Evolutionary conservation across 805 yeast species (phyloP), one percentile per base, ranked within the genome.

Genomic region (Saturnispora sanitii): DNA sequence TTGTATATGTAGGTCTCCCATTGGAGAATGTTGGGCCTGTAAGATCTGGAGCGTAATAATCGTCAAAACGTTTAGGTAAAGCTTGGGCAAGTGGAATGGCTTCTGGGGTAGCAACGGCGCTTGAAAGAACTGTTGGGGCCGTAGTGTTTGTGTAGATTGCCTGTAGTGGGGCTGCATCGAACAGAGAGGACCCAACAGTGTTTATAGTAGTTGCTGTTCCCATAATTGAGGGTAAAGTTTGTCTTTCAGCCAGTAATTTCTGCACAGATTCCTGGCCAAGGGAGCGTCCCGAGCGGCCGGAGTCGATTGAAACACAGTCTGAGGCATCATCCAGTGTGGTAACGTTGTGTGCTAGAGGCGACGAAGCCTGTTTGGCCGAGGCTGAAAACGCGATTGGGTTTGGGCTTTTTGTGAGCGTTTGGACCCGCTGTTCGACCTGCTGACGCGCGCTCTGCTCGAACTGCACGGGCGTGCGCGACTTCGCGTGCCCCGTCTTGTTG

Each of bases 1-100:
- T 72, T 0, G 85, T 77, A 57, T 77, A 79, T 20, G 60, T 55
- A 11, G 84, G 85, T 33, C 86, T 62, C 0, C 82, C 81, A 46
- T 73, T 73, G 9, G 70, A 62, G 30, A 75, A 61, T 18, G 71
- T 66, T 42, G 69, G 70, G 29, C 66, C 64, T 19, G 72, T 56
- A 11, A 75, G 55, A 43, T 77, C 82, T 1, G 77, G 70, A 0
- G 77, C 60, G 52, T 78, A 78, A 73, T 75, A 74, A 49, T 74
- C 77, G 17, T 60, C 52, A 49, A 67, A 78, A 21, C 61, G 61
- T 13, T 55, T 54, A 1, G 83, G 83, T n/a, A 77, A 48, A 0
- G 74, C 77, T 19, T 74, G 70, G 38, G 68, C 63, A 23, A 77
- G 53, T 1, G 68, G 34, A 2, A 59, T 40, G 12, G 35, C 42